Conservation (phyloP, 495 filamentous ascomycete genomes). For the Staphylotrichum tortipilum region DNA sequence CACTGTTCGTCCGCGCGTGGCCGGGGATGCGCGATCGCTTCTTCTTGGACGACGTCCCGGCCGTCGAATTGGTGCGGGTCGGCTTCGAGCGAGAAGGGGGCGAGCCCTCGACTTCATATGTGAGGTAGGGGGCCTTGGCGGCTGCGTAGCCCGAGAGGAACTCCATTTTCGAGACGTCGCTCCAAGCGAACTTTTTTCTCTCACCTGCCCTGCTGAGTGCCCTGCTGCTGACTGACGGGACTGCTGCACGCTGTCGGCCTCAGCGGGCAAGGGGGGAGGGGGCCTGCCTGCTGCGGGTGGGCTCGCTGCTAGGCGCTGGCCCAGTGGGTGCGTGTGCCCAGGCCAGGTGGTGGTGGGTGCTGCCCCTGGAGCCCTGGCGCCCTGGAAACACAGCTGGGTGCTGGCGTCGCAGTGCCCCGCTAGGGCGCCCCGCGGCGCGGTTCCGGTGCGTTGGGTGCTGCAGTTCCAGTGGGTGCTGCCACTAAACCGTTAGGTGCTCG, state of each 20-base stretch:
- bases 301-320: no score
- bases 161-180: slow-evolving; percentile 27
- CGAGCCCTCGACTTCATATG: slow-evolving; percentile 27
- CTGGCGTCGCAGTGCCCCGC: slow-evolving; percentile 7
- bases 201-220: no score
- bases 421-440: background rate
- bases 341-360: no score
- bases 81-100: slow-evolving; percentile 15
- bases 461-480: slow-evolving; percentile 5
- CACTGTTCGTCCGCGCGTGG: slow-evolving; percentile 24
- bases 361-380: no score
- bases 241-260: no score
- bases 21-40: slow-evolving; percentile 23
- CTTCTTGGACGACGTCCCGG: slow-evolving; percentile 14
- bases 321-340: no score
- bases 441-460: slow-evolving; percentile 10
- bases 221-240: no score
- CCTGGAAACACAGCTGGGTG: no score
- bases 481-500: background rate
- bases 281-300: background rate
- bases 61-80: slow-evolving; percentile 30
- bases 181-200: slow-evolving; percentile 10
- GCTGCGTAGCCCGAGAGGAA: slow-evolving; percentile 28
- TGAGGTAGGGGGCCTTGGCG: slow-evolving; percentile 28
- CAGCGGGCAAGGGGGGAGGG: background rate